Evolutionary conservation across 192 early-diverging fungal genomes (phyloP).

Genomic region (Podila minutissima): DNA sequence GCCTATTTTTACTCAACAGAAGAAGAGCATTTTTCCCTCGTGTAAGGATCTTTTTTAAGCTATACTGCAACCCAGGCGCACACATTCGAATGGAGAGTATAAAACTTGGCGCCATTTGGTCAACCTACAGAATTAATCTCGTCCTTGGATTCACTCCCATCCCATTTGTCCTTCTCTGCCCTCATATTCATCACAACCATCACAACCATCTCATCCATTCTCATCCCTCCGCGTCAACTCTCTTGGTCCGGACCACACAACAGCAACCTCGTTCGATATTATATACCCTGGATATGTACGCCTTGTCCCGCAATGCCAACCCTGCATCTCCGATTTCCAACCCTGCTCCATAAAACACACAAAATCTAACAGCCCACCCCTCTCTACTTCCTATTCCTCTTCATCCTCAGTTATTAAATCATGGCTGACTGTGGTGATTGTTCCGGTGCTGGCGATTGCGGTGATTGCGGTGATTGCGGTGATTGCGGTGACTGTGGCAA

Average conservation of each 20-base stretch:
- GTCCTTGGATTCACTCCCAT: background rate
- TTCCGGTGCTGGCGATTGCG: background rate
- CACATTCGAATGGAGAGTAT: too few relatives aligned
- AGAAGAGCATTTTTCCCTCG: too few relatives aligned
- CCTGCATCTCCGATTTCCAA: too few relatives aligned
- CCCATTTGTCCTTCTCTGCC: background rate
- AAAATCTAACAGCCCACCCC: slow-evolving; percentile 5
- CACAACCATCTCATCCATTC: background rate
- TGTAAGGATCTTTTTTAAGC: too few relatives aligned
- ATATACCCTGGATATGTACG: too few relatives aligned
- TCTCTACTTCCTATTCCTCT: background rate
- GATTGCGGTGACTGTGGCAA: slow-evolving; percentile 10
- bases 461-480: background rate
- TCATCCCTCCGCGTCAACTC: background rate
- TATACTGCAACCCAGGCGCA: too few relatives aligned
- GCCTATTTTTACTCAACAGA: too few relatives aligned
- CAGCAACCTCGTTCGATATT: too few relatives aligned
- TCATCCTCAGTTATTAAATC: background rate
- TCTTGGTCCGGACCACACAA: background rate
- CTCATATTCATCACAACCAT: background rate
- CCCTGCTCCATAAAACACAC: too few relatives aligned
- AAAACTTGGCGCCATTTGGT: too few relatives aligned
- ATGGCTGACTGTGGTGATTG: background rate
- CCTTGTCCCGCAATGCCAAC: too few relatives aligned
- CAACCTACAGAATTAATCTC: too few relatives aligned